Base-by-base conservation (phyloP, 2,329 filamentous ascomycete genomes). In the Claviceps pusilla region DNA sequence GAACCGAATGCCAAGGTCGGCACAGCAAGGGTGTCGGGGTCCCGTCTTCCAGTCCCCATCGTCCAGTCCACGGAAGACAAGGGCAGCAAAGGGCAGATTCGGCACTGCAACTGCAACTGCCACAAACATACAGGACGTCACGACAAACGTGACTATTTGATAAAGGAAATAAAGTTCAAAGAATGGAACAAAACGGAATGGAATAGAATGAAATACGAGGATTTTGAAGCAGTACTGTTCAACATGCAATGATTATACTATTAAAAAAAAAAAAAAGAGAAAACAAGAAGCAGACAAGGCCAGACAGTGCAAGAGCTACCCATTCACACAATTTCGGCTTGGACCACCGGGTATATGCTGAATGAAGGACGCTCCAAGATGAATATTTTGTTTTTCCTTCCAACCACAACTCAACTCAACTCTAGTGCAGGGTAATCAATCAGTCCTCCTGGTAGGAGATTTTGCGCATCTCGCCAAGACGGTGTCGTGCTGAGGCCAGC, bases 381-480 rank as follows among this genome's bases (percentile, higher is more conserved):
- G 24, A 47, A n/a, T 28, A 16, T 6, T 46, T 29, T 46, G 12
- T 29, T 46, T 41, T 41, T 41, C 9, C 7, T 47, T 29, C 11
- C 16, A 9, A 9, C 28, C 43, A 46, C 19, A 46, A 4, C 43
- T 46, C 43, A 10, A 46, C 43, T 3, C 31, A 29, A 47, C 43
- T 28, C 1, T 2, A 41, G 33, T 52, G 4, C 50, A 47, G 42
- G 42, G 31, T 47, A 47, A 19, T 52, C 71, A 77, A 42, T 52
- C 71, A 77, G 41, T 91, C 86, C 65, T 94, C 87, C 66, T 87
- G 86, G 72, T 96, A 96, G 5, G 87, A 91, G 58, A 95, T 88
- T 80, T 96, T 96, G 67, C 93, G 83, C 93, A 98, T 97, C 77
- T 98, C 93, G 59, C 93, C 91, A 59, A 98, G 74, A 53, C 89